Evolutionary conservation across 2,329 filamentous ascomycete genomes (phyloP).

Genomic region (Hypocreales sp.): DNA sequence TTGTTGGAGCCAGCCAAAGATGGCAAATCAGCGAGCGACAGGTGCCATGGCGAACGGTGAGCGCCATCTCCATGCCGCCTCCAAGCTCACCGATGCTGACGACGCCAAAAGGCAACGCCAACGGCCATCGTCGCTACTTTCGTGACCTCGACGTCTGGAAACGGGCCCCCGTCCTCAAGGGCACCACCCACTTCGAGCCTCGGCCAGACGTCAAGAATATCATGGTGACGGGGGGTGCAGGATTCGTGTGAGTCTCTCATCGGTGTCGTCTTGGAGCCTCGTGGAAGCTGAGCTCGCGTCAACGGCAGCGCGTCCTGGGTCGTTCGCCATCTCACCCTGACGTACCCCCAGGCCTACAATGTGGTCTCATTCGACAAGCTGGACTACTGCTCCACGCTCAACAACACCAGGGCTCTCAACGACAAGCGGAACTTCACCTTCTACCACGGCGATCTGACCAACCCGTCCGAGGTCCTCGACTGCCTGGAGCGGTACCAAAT

Average conservation of each 20-base stretch:
- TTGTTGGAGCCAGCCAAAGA: constrained; percentile 1
- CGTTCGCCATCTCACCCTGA: constrained; percentile 60
- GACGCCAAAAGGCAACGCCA: constrained; percentile 6
- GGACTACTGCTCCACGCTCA: constrained; percentile 67
- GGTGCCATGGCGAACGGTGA: constrained; percentile 5
- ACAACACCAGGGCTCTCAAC: constrained; percentile 60
- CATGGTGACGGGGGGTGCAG: constrained; percentile 70
- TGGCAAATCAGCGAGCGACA: background rate
- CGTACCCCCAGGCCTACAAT: constrained; percentile 60
- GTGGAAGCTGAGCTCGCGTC: too few species aligned
- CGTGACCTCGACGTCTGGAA: constrained; percentile 53
- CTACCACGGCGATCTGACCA: constrained; percentile 65
- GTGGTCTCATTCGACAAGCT: constrained; percentile 75
- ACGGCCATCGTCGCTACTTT: constrained; percentile 25
- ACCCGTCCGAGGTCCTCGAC: constrained; percentile 51
- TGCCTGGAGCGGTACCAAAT: constrained; percentile 58
- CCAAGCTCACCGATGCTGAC: background rate
- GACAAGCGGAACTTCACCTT: constrained; percentile 60
- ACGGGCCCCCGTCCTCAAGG: constrained; percentile 52
- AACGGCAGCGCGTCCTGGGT: constrained; percentile 64
- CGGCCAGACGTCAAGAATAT: constrained; percentile 60
- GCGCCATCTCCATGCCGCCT: background rate
- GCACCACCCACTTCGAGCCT: constrained; percentile 55
- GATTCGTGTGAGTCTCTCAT: constrained; percentile 55
- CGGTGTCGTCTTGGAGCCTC: too few species aligned